phyloP scores from a whole-genome alignment of 108 stramenopile genomes.

The Conticribra guillardii region DNA sequence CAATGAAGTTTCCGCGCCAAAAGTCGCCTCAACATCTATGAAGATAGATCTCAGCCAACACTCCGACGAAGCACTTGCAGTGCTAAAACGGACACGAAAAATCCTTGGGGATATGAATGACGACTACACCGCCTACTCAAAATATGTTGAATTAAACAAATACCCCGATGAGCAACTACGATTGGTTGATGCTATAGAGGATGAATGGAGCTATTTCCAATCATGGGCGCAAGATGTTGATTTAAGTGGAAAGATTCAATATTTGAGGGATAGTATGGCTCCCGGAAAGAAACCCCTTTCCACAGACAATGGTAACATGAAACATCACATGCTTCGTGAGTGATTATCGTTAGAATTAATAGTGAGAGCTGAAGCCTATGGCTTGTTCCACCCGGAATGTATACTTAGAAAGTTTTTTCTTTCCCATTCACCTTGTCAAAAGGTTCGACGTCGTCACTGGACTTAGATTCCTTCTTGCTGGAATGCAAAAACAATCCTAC shows the following conservation, averaged over 20 bases:
- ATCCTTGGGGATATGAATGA: constrained; percentile 52
- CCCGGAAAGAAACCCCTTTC: not conserved
- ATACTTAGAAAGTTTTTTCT: not conserved
- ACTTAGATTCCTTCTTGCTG: constrained; percentile 27
- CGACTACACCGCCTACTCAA: constrained; percentile 39
- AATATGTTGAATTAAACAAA: constrained; percentile 39
- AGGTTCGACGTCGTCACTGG: not conserved
- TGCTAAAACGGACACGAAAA: constrained; percentile 23
- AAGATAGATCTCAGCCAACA: too few species aligned
- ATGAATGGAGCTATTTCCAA: constrained; percentile 37
- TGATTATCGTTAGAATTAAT: not conserved
- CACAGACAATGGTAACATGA: not conserved
- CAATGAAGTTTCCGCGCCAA: too few species aligned
- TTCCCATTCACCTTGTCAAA: not conserved
- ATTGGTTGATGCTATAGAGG: constrained; percentile 14
- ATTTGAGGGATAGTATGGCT: constrained; percentile 25
- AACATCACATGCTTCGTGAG: not conserved
- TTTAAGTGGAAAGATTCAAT: constrained; percentile 30
- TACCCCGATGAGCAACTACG: constrained; percentile 32
- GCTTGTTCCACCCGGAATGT: not conserved
- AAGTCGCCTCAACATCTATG: too few species aligned
- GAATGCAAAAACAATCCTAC: constrained; percentile 40
- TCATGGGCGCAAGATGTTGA: constrained; percentile 45
- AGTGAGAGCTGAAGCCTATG: not conserved
- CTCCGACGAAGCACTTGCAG: constrained; percentile 17